These are phyloP conservation scores for Russula compacta DNA, from an alignment of 768 basidiomycete genomes.

Conservation along the genomic window DNA sequence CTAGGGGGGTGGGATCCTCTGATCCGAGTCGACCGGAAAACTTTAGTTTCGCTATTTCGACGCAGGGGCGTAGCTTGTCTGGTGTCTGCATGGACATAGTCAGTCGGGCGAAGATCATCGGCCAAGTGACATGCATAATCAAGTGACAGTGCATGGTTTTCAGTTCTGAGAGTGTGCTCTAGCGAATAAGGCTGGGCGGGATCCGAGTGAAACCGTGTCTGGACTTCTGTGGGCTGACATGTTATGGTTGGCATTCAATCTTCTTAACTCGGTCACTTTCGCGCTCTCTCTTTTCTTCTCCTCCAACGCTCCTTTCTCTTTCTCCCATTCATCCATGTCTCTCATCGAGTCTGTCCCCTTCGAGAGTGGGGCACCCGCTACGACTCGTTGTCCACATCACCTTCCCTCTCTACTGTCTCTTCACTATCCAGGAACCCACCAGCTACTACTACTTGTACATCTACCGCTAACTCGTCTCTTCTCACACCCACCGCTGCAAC, in stretches of 20 bases:
- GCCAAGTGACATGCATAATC: neutral
- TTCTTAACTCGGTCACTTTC: constrained; percentile 9
- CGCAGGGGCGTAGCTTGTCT: constrained; percentile 2
- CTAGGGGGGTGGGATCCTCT: constrained; percentile 1
- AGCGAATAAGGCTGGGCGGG: constrained; percentile 12
- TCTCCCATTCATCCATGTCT: constrained; percentile 33
- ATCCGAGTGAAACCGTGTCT: constrained; percentile 10
- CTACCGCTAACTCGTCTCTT: constrained; percentile 17
- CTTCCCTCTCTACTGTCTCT: constrained; percentile 31
- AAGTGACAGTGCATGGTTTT: neutral
- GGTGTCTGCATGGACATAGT: neutral
- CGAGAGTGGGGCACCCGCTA: constrained; percentile 68
- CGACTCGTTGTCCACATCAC: constrained; percentile 49
- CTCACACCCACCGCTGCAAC: constrained; percentile 23
- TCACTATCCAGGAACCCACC: constrained; percentile 8
- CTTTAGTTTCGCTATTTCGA: neutral
- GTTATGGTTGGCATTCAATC: constrained; percentile 14
- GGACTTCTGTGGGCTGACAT: constrained; percentile 3
- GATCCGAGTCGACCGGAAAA: neutral
- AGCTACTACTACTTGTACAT: constrained; percentile 1
- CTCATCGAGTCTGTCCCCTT: constrained; percentile 32
- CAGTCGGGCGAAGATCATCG: constrained; percentile 1
- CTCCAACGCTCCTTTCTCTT: neutral
- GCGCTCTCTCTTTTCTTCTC: neutral
- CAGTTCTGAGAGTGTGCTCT: neutral